Evolutionary conservation across 2,329 filamentous ascomycete genomes (phyloP).

Genomic region (Alternaria longipes): DNA sequence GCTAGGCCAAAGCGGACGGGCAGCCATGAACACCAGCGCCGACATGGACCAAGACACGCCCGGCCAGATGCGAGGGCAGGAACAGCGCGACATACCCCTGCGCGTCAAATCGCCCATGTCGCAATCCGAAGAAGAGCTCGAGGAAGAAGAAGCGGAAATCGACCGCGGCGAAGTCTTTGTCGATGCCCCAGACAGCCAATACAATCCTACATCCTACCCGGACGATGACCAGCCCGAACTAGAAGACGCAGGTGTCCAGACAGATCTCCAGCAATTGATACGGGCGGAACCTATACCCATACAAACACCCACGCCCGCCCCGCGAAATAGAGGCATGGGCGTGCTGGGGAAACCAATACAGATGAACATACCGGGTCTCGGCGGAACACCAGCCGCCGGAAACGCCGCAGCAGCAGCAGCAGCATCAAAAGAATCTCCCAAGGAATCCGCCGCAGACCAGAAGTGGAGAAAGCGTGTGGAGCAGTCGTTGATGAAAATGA

Average conservation of each 20-base stretch:
- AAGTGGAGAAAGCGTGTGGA: constrained; percentile 87
- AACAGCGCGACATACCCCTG: constrained; percentile 30
- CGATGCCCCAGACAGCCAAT: constrained; percentile 59
- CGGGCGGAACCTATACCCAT: constrained; percentile 20
- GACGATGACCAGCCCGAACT: constrained; percentile 18
- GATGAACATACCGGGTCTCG: constrained; percentile 29
- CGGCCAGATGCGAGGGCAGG: background rate
- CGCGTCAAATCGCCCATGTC: constrained; percentile 84
- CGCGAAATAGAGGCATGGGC: constrained; percentile 20
- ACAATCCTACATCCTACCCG: constrained; percentile 36
- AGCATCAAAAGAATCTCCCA: background rate
- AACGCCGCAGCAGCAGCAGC: background rate
- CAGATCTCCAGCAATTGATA: constrained; percentile 20
- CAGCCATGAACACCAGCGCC: constrained; percentile 33
- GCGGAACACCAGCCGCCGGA: constrained; percentile 9
- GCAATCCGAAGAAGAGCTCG: constrained; percentile 68
- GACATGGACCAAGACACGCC: constrained; percentile 18
- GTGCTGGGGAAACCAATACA: constrained; percentile 34
- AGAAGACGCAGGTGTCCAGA: constrained; percentile 39
- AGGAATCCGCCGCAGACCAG: constrained; percentile 50
- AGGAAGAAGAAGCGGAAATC: constrained; percentile 47
- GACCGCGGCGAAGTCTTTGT: constrained; percentile 56
- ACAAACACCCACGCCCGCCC: constrained; percentile 31
- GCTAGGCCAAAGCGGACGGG: constrained; percentile 55
- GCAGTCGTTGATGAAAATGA: constrained; percentile 84